Conservation (phyloP, 73 alveolate species). For the Paramecium caudatum region DNA sequence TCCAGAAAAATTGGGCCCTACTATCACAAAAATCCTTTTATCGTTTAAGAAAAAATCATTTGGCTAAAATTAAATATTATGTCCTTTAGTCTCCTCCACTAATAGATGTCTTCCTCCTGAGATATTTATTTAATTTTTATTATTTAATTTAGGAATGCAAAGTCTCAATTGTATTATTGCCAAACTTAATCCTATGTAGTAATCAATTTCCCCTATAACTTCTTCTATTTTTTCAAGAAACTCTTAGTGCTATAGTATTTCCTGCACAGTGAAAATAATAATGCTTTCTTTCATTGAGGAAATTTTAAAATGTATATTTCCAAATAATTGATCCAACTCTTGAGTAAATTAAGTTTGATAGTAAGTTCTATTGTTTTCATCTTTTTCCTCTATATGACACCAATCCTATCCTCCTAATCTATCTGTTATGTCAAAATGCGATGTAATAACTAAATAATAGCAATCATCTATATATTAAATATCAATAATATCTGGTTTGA, state of each 20-base stretch:
- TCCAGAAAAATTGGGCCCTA: slow-evolving; percentile 50
- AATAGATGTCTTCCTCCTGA: slow-evolving; percentile 37
- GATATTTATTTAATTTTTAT: slow-evolving; percentile 28
- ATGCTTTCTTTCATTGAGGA: slow-evolving; percentile 14
- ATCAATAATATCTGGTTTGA: neutral
- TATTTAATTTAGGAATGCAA: slow-evolving; percentile 39
- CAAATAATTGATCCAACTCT: neutral
- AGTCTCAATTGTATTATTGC: slow-evolving; percentile 6
- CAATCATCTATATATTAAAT: slow-evolving; percentile 9
- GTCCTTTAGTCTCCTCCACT: neutral
- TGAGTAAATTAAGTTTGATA: slow-evolving; percentile 9
- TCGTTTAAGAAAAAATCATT: slow-evolving; percentile 32
- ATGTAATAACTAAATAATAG: neutral
- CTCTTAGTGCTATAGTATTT: neutral
- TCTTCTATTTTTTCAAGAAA: neutral
- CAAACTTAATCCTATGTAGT: slow-evolving; percentile 36
- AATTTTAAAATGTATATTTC: slow-evolving; percentile 5
- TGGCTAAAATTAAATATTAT: slow-evolving; percentile 49
- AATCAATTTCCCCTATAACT: slow-evolving; percentile 35
- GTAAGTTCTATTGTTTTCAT: neutral
- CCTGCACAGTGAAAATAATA: neutral
- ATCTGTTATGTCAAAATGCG: neutral
- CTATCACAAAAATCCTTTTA: slow-evolving; percentile 29
- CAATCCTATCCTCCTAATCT: neutral
- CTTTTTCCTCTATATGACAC: neutral